Conservation (phyloP, 2,329 filamentous ascomycete species). For the Zymoseptoria ardabiliae region DNA sequence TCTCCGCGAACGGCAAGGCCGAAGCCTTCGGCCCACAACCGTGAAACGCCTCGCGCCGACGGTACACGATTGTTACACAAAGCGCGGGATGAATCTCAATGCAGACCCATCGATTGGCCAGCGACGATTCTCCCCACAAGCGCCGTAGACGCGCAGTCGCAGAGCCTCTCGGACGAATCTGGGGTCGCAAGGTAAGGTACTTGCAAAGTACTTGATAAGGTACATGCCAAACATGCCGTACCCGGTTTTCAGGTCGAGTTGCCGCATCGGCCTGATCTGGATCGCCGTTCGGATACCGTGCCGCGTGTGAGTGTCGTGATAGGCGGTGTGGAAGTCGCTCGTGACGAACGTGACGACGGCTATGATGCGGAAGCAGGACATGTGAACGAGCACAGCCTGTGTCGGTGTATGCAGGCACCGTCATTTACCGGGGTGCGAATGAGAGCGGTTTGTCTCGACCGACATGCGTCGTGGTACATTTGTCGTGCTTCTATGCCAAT, state of each 20-base stretch:
- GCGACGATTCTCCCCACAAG: neutral
- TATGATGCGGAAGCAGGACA: neutral
- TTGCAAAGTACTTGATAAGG: neutral
- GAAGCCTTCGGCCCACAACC: neutral
- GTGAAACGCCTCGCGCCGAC: neutral
- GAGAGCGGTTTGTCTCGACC: neutral
- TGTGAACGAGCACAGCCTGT: neutral
- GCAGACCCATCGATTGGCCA: neutral
- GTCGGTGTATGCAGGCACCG: neutral
- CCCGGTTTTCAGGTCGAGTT: neutral
- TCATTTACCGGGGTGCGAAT: neutral
- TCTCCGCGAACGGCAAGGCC: neutral
- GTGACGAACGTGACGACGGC: neutral
- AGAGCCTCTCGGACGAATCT: neutral
- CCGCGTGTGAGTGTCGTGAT: neutral
- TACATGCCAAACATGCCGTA: neutral
- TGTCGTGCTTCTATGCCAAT: neutral
- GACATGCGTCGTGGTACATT: neutral
- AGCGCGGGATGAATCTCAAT: neutral
- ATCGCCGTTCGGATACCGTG: neutral
- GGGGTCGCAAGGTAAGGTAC: neutral
- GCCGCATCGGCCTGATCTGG: neutral
- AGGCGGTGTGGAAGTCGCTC: neutral
- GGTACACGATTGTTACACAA: neutral
- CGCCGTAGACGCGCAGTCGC: neutral